Base-by-base conservation (phyloP, 2,329 filamentous ascomycete genomes). In the Botrytis porri region DNA sequence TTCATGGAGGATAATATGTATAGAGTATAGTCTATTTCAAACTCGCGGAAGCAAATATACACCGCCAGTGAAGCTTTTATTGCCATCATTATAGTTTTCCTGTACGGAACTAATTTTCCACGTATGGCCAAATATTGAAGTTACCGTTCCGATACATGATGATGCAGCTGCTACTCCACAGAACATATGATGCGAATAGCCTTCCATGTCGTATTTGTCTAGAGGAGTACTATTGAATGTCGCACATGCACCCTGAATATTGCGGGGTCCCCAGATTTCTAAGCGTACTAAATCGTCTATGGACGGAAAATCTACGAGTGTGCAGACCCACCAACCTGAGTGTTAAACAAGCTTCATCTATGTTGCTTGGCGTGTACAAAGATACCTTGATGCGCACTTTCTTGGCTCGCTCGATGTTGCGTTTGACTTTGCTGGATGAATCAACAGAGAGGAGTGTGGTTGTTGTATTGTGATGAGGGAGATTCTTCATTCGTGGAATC, bases 401-500 rank as follows among this genome's bases (percentile, higher is more conserved):
- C 12, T 20, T 60, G 32, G 14, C 41, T 54, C 57, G 20, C 35
- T 43, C 7, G 57, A 25, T 48, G 8, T 45, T 48, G 22, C 29
- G 39, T 37, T 41, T 20, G 37, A 20, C 6, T 35, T 45, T 37
- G 16, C 39, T 25, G 9, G 18, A 35, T 41, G 18, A 32, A 54
- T 41, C 20, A 32, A 10, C 43, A 29, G 25, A n/a, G 43, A 29
- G 35, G 25, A 48, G n/a, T 32, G 54, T 39, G 25, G 54, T 37
- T 54, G 22, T 29, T 29, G 12, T 32, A 35, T 43, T n/a, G 22
- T 12, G 16, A 32, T 35, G 41, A 54, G 25, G 29, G 10, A n/a
- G 70, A 65, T 57, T 22, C 48, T 32, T 41, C 32, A 72, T 72
- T 72, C 70, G 70, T 72, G 62, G 70, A 72, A 72, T 59, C 48